These are phyloP conservation scores for Globisporangium yorkense DNA, from an alignment of 352 stramenopile species.

Conservation along the genomic window DNA sequence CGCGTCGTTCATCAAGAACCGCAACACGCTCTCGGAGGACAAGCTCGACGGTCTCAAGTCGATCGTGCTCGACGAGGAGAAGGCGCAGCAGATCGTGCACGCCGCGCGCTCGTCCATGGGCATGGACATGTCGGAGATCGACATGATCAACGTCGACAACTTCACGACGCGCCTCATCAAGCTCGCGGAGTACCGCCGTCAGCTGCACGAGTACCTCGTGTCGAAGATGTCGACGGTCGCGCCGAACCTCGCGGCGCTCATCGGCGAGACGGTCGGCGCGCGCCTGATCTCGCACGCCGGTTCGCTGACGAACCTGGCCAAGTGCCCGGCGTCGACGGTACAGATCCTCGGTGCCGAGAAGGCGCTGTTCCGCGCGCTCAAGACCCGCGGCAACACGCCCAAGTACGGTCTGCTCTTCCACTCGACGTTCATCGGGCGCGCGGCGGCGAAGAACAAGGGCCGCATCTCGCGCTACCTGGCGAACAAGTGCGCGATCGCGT, in stretches of 20 bases:
- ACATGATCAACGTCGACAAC: slow-evolving; percentile 99
- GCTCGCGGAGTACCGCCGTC: slow-evolving; percentile 96
- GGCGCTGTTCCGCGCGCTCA: slow-evolving; percentile 99
- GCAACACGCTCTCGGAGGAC: slow-evolving; percentile 71
- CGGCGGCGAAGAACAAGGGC: slow-evolving; percentile 99
- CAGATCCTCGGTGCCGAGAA: slow-evolving; percentile 99
- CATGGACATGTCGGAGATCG: slow-evolving; percentile 98
- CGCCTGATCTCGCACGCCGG: slow-evolving; percentile 99
- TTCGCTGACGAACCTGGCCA: slow-evolving; percentile 98
- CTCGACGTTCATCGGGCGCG: slow-evolving; percentile 99
- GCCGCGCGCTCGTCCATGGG: slow-evolving; percentile 97
- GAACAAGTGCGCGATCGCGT: slow-evolving; percentile 99
- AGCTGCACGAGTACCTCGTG: slow-evolving; percentile 92
- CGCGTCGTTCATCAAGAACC: slow-evolving; percentile 96
- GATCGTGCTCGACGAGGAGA: slow-evolving; percentile 97
- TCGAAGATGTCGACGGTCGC: slow-evolving; percentile 98
- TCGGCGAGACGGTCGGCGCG: slow-evolving; percentile 98
- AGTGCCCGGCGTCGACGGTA: slow-evolving; percentile 99
- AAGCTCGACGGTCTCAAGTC: slow-evolving; percentile 78
- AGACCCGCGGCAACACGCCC: slow-evolving; percentile 99
- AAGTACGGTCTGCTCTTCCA: slow-evolving; percentile 99
- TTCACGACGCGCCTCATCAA: slow-evolving; percentile 99
- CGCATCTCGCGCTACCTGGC: slow-evolving; percentile 99
- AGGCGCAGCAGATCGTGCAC: slow-evolving; percentile 93
- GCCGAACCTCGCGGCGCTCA: slow-evolving; percentile 97